Evolutionary conservation across 495 filamentous ascomycete genomes (phyloP), one percentile per base, ranked within the genome.

Genomic region (Glonium stellatum): DNA sequence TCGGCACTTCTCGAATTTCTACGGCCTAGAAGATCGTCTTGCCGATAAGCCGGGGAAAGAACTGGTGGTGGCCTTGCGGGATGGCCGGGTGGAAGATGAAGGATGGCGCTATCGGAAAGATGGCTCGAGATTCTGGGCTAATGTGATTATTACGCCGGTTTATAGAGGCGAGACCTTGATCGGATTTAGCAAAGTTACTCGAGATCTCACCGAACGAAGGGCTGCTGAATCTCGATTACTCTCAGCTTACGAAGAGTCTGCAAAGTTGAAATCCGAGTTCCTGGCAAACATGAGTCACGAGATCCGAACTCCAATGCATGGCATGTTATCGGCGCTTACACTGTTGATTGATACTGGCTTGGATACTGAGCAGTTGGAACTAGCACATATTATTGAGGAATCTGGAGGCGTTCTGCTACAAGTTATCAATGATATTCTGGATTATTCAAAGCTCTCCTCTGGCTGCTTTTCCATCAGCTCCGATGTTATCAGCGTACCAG

Each of bases 101-200:
- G 82, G 82, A 4, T 87, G 84, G 84, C 79, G 84, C 11, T 84
- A 85, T 63, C 77, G 77, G 9, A 80, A 82, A 62, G 82, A 87
- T 66, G 82, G 83, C 1, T 75, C 67, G 5, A 77, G 80, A 15
- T 87, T 87, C 67, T 87, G 84, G 83, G 84, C 84, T 36, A 86
- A 85, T 60, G 84, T 87, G 23, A 75, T 81, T 68, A 84, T 87
- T 72, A 83, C 83, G 1, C 75, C 83, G 4, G 76, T 86, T 41
- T 82, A 80, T 54, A 76, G 80, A 50, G 73, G 77, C 42, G 80
- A 78, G 46, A 76, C 77, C 19, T 81, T 84, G 58, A 76, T 85
- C 19, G 84, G 84, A 23, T 87, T 84, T 51, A 79, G 78, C 62
- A 87, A 87, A 66, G 82, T 87, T 34, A 86, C 83, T 0, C 77